These are phyloP conservation scores for Groenewaldozyma auringiensis DNA, from an alignment of 1,139 yeast genomes.

Conservation along the genomic window DNA sequence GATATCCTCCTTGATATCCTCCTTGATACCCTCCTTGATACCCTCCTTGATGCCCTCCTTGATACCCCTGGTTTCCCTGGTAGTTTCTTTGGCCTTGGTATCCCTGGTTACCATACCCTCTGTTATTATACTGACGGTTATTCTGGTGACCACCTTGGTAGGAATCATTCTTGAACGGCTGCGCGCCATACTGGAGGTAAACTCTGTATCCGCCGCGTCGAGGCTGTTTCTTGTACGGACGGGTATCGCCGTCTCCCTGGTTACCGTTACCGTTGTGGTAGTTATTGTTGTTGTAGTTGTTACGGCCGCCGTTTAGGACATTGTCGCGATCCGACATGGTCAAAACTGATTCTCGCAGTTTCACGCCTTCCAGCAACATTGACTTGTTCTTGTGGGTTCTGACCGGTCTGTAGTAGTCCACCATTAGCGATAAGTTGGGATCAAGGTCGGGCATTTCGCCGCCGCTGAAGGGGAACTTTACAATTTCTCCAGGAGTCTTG, in stretches of 20 bases:
- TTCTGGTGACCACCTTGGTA: conserved; percentile 2
- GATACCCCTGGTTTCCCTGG: conserved; percentile 9
- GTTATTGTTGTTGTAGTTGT: conserved; percentile 18
- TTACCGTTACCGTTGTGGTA: conserved; percentile 10
- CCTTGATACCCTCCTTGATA: conserved; percentile 5
- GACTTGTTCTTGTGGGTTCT: conserved; percentile 41
- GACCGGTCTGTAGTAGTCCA: conserved; percentile 51
- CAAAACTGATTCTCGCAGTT: conserved; percentile 53
- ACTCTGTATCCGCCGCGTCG: conserved; percentile 13
- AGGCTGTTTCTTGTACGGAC: conserved; percentile 6
- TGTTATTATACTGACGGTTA: conserved; percentile 7
- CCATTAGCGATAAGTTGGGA: conserved; percentile 47
- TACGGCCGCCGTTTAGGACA: conserved; percentile 31
- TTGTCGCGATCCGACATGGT: conserved; percentile 62
- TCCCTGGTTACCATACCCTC: conserved; percentile 10
- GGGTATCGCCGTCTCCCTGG: conserved; percentile 2
- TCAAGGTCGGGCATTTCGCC: conserved; percentile 49
- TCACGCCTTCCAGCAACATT: conserved; percentile 75
- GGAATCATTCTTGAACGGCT: not conserved
- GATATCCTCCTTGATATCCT: conserved; percentile 7
- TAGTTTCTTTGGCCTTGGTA: conserved; percentile 9
- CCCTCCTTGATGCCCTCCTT: conserved; percentile 12
- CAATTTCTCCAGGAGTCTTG: conserved; percentile 33
- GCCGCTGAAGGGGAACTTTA: conserved; percentile 54
- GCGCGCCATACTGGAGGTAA: conserved; percentile 12